phyloP scores from a whole-genome alignment of 1,139 yeast species.

The Hyphopichia khmerensis region DNA sequence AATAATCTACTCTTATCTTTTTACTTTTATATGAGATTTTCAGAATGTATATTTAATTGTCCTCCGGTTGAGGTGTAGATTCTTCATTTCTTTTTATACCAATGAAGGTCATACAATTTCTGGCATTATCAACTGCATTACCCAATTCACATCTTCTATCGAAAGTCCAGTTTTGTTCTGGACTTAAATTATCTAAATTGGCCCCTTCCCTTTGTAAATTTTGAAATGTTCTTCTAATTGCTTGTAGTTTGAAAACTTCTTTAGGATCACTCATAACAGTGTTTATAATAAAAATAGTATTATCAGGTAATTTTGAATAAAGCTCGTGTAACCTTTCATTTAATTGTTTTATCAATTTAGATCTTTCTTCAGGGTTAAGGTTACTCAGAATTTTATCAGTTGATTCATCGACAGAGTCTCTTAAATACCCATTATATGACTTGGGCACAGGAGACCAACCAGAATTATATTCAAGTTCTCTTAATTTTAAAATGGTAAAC shows the following conservation, averaged over 20 bases:
- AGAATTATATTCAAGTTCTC: constrained; percentile 54
- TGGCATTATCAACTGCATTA: constrained; percentile 45
- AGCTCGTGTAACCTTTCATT: constrained; percentile 48
- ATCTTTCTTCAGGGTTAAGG: constrained; percentile 12
- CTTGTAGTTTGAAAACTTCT: constrained; percentile 50
- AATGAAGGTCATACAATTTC: constrained; percentile 57
- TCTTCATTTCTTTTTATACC: constrained; percentile 33
- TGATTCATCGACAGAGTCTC: constrained; percentile 11
- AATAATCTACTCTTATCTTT: background rate
- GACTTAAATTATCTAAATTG: constrained; percentile 39
- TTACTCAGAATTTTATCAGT: constrained; percentile 3
- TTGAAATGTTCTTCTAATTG: constrained; percentile 36
- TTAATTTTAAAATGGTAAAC: constrained; percentile 53
- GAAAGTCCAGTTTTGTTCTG: constrained; percentile 52
- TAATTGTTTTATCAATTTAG: constrained; percentile 27
- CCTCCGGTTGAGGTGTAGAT: background rate
- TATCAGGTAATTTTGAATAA: constrained; percentile 53
- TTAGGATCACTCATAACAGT: constrained; percentile 65
- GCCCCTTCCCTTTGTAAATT: constrained; percentile 34
- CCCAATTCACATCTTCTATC: constrained; percentile 42
- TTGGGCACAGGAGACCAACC: constrained; percentile 21
- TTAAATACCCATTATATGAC: constrained; percentile 19
- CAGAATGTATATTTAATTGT: background rate
- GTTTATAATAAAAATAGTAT: constrained; percentile 59
- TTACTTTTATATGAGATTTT: no score